Evolutionary conservation across 768 basidiomycete species (phyloP).

Genomic region (Cyclocybe aegerita): DNA sequence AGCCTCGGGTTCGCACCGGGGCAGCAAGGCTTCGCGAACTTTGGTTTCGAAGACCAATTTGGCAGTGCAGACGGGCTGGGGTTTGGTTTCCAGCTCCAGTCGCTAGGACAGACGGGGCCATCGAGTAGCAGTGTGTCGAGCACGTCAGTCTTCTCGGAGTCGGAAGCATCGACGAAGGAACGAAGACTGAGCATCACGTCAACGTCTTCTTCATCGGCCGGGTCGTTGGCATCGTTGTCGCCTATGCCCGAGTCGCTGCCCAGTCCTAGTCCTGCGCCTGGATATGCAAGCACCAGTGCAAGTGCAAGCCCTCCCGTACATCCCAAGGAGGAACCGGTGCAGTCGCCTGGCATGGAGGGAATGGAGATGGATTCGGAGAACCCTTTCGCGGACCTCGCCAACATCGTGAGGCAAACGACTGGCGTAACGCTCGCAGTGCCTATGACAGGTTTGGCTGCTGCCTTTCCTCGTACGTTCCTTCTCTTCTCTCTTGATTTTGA

Average conservation of each 20-base stretch:
- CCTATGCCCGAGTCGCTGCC: constrained; percentile 42
- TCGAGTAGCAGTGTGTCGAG: constrained; percentile 13
- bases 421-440: constrained; percentile 57
- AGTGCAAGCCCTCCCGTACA: constrained; percentile 20
- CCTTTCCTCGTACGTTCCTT: constrained; percentile 19
- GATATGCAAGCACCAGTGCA: constrained; percentile 21
- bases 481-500: background rate
- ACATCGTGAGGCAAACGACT: constrained; percentile 50
- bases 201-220: constrained; percentile 53
- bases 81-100: constrained; percentile 31
- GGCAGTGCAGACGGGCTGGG: constrained; percentile 14
- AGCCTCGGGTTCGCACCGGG: constrained; percentile 18
- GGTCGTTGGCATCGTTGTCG: constrained; percentile 52
- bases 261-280: constrained; percentile 21
- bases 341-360: constrained; percentile 2
- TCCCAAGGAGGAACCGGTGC: constrained; percentile 16
- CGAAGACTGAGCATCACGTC: constrained; percentile 56
- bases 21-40: constrained; percentile 11
- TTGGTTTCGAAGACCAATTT: constrained; percentile 24
- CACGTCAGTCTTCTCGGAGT: constrained; percentile 19
- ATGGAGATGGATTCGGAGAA: constrained; percentile 18
- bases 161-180: constrained; percentile 25
- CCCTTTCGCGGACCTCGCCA: constrained; percentile 43
- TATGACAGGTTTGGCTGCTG: constrained; percentile 27
- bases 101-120: constrained; percentile 31